Percentiles rank a stretch among this genome's conserved stretches.
These are phyloP conservation scores for Nemania diffusa DNA, from an alignment of 2,329 filamentous ascomycete species.

Conservation along the genomic window DNA sequence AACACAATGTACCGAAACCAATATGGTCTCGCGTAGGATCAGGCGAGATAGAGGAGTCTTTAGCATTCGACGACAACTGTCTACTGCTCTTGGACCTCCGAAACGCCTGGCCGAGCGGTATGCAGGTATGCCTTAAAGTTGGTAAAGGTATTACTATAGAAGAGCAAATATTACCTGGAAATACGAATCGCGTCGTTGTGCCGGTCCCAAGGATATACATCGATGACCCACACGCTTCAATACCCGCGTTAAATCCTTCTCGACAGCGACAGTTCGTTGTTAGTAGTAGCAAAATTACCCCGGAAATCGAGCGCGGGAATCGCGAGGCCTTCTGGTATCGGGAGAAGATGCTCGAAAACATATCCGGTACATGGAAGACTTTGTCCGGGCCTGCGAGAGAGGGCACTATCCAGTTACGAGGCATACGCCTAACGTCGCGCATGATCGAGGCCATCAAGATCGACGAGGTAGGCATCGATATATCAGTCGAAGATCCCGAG, in stretches of 20 bases:
- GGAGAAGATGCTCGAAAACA: slow-evolving; percentile 77
- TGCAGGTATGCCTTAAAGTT: slow-evolving; percentile 72
- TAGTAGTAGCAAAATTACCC: slow-evolving; percentile 79
- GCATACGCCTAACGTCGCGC: slow-evolving; percentile 75
- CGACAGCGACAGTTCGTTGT: slow-evolving; percentile 94
- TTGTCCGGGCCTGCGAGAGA: slow-evolving; percentile 61
- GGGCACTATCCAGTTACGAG: slow-evolving; percentile 80
- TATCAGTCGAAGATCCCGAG: slow-evolving; percentile 59
- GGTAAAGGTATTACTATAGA: slow-evolving; percentile 61
- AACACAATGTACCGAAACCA: slow-evolving; percentile 69
- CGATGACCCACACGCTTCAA: slow-evolving; percentile 78
- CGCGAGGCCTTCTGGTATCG: slow-evolving; percentile 93
- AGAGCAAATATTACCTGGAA: slow-evolving; percentile 71
- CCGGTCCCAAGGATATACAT: slow-evolving; percentile 80
- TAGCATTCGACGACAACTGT: slow-evolving; percentile 72
- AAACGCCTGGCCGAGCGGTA: slow-evolving; percentile 87
- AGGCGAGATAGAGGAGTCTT: slow-evolving; percentile 50
- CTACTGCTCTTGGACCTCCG: slow-evolving; percentile 84
- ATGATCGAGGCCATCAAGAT: slow-evolving; percentile 88
- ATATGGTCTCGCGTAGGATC: slow-evolving; percentile 64
- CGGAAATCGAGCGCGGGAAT: slow-evolving; percentile 79
- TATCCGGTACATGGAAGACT: slow-evolving; percentile 78
- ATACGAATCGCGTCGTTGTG: slow-evolving; percentile 78
- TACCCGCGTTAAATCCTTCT: slow-evolving; percentile 82
- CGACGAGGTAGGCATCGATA: slow-evolving; percentile 78